Conservation (phyloP, 768 basidiomycete species). For the Leccinum longicurvipes region DNA sequence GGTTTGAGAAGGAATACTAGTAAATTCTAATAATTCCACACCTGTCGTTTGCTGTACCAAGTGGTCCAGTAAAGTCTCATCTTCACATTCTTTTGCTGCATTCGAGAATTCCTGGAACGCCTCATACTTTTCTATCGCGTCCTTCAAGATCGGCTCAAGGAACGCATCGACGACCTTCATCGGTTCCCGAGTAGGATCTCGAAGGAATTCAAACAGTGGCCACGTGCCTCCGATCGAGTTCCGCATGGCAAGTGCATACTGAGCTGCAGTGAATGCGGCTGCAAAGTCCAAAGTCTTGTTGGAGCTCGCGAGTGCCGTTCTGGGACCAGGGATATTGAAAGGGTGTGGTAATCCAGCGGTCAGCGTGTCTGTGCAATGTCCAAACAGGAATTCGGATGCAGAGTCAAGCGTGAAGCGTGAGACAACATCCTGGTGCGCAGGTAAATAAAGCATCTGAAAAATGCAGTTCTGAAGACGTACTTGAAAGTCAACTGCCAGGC, state of each 20-base stretch:
- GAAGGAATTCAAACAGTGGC: conserved; percentile 40
- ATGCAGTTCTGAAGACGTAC: conserved; percentile 24
- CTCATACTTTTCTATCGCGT: conserved; percentile 30
- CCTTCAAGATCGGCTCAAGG: conserved; percentile 39
- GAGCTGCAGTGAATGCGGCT: conserved; percentile 34
- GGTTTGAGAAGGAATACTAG: background rate
- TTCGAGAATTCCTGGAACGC: conserved; percentile 1
- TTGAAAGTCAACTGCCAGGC: conserved; percentile 59
- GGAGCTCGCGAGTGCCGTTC: conserved; percentile 6
- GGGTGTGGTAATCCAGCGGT: conserved; percentile 38
- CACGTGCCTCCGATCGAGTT: conserved; percentile 32
- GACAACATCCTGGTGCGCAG: conserved; percentile 36
- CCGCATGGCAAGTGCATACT: conserved; percentile 29
- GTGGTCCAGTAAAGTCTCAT: conserved; percentile 42
- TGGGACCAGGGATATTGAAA: conserved; percentile 16
- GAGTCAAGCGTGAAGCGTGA: conserved; percentile 50
- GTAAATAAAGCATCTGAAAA: background rate
- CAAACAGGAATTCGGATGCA: conserved; percentile 54
- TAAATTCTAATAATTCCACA: conserved; percentile 5
- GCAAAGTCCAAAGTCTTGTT: conserved; percentile 28
- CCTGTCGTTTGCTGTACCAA: conserved; percentile 39
- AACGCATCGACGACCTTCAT: conserved; percentile 40
- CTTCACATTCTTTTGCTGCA: conserved; percentile 18
- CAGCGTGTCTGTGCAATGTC: conserved; percentile 40
- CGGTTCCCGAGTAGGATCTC: conserved; percentile 28